Conservation (phyloP, 179 eudicot genomes). For the Drosera spatulata region DNA sequence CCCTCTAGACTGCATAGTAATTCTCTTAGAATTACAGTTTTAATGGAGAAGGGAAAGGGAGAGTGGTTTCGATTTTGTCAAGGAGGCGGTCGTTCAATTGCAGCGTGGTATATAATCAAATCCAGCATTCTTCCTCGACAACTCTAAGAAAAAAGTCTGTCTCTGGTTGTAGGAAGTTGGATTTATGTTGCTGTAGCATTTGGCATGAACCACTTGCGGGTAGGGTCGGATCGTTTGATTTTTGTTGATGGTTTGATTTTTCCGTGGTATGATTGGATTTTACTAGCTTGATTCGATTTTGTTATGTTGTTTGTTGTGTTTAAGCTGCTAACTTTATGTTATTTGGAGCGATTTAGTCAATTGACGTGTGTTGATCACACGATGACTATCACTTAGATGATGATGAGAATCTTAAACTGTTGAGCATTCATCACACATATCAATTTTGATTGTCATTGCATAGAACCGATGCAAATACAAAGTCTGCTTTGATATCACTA, state of each 20-base stretch:
- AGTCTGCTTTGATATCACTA: not conserved
- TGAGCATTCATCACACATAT: not conserved
- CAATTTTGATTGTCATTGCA: not conserved
- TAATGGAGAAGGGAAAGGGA: too few relatives aligned
- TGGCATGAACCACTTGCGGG: too few relatives aligned
- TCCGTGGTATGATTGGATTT: not conserved
- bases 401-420: not conserved
- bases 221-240: too few relatives aligned
- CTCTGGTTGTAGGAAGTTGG: not conserved
- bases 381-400: not conserved
- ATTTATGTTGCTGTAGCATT: not conserved
- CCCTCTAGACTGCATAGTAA: too few relatives aligned
- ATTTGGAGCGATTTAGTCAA: not conserved
- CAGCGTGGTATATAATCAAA: conserved; percentile 46
- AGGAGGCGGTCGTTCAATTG: conserved; percentile 45
- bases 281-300: too few relatives aligned
- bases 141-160: conserved; percentile 70
- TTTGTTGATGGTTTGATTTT: too few relatives aligned
- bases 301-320: too few relatives aligned
- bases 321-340: too few relatives aligned
- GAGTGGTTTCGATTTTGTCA: too few relatives aligned
- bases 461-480: not conserved
- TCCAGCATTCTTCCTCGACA: conserved; percentile 62
- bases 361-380: not conserved
- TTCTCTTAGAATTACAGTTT: too few relatives aligned